Evolutionary conservation across 345 rosid genomes (phyloP).

Genomic region (Eucalyptus regnans): DNA sequence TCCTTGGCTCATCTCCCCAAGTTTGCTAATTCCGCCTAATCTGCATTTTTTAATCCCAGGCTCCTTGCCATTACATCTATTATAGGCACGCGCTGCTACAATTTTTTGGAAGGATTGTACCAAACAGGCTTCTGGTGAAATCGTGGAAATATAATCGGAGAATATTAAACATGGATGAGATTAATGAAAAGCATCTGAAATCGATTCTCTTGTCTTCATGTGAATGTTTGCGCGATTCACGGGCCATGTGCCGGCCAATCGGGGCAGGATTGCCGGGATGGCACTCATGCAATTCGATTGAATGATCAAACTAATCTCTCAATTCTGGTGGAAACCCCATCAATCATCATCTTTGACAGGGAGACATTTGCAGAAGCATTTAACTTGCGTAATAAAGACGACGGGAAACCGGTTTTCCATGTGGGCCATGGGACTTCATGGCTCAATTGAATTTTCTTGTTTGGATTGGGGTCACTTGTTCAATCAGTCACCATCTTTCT

Average conservation of each 20-base stretch:
- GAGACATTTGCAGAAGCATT: background rate
- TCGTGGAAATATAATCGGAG: background rate
- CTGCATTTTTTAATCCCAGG: background rate
- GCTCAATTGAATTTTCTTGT: slow-evolving; percentile 10
- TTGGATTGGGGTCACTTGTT: background rate
- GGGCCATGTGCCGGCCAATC: background rate
- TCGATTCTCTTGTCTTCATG: background rate
- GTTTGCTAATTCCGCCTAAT: background rate
- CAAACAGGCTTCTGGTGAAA: background rate
- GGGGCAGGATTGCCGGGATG: background rate
- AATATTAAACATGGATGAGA: background rate
- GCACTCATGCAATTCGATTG: background rate
- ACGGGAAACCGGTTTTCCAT: background rate
- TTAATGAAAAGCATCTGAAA: background rate
- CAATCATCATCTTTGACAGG: background rate
- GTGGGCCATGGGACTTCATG: background rate
- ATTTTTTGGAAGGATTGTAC: background rate
- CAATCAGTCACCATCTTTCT: slow-evolving; percentile 1
- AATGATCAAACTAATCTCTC: background rate
- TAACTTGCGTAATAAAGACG: background rate
- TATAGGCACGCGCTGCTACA: background rate
- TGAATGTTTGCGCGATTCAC: background rate
- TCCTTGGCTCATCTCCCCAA: background rate
- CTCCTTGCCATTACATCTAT: background rate
- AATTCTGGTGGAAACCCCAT: background rate